Evolutionary conservation across 2,329 filamentous ascomycete genomes (phyloP).

Genomic region (Arthrobotrys pseudoclavata): DNA sequence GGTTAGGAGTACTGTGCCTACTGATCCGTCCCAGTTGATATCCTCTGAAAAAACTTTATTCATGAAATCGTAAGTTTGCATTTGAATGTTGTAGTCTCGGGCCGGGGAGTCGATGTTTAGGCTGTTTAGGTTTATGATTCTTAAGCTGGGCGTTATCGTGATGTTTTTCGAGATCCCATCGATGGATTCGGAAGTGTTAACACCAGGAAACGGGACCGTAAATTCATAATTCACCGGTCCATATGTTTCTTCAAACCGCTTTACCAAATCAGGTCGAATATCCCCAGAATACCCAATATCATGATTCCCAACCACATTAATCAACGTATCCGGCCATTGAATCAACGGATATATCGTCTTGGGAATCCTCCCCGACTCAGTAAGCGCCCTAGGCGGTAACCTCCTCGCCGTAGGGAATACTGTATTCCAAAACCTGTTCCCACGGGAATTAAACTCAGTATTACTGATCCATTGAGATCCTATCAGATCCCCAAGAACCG

Average conservation of each 20-base stretch:
- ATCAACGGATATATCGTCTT: slow-evolving; percentile 66
- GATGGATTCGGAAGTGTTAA: slow-evolving; percentile 63
- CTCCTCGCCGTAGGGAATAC: slow-evolving; percentile 79
- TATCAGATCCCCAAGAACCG: slow-evolving; percentile 89
- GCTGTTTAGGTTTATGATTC: slow-evolving; percentile 87
- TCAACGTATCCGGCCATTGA: slow-evolving; percentile 80
- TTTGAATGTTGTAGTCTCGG: slow-evolving; percentile 75
- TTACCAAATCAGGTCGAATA: slow-evolving; percentile 79
- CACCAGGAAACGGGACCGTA: slow-evolving; percentile 75
- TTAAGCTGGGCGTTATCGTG: slow-evolving; percentile 74
- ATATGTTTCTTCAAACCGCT: slow-evolving; percentile 85
- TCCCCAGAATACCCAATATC: slow-evolving; percentile 97
- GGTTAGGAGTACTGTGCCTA: slow-evolving; percentile 85
- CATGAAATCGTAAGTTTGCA: slow-evolving; percentile 82
- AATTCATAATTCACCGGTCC: slow-evolving; percentile 93
- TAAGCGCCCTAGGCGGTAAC: slow-evolving; percentile 70
- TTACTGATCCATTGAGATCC: slow-evolving; percentile 96
- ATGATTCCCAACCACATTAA: slow-evolving; percentile 95
- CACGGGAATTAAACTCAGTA: slow-evolving; percentile 82
- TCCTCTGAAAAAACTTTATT: slow-evolving; percentile 67
- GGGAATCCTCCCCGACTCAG: slow-evolving; percentile 61
- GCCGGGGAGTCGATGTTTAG: slow-evolving; percentile 94
- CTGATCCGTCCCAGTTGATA: slow-evolving; percentile 58
- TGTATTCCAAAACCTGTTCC: slow-evolving; percentile 81
- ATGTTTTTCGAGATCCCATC: slow-evolving; percentile 64